These are phyloP conservation scores for Dunaliella sp. DNA, from an alignment of 139 green algal genomes.

Conservation along the genomic window DNA sequence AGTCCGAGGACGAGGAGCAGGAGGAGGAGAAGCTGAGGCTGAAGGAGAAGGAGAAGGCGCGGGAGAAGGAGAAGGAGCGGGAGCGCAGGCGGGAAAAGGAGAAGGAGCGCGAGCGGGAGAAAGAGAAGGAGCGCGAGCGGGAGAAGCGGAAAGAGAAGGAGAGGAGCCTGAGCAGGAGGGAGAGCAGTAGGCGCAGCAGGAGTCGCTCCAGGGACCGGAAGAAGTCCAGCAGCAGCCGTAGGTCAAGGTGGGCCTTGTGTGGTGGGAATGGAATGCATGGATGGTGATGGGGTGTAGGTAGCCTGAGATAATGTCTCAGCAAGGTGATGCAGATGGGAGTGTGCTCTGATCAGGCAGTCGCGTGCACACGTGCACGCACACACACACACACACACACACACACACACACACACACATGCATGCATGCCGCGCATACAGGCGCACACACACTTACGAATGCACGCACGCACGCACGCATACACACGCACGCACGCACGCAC, in stretches of 20 bases:
- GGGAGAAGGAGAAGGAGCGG: neutral
- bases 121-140: neutral
- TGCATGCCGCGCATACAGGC: neutral
- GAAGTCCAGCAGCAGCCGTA: neutral
- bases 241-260: neutral
- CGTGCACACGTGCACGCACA: neutral
- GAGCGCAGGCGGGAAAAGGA: neutral
- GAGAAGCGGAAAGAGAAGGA: neutral
- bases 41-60: neutral
- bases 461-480: neutral
- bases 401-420: neutral
- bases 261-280: no score
- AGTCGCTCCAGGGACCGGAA: constrained; percentile 19
- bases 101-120: neutral
- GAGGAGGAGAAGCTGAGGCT: neutral
- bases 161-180: neutral
- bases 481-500: neutral
- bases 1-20: neutral
- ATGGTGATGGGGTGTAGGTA: no score
- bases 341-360: no score
- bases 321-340: no score
- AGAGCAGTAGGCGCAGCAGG: constrained; percentile 7
- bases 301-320: no score
- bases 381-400: neutral
- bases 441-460: neutral